Conservation (phyloP, 2,329 filamentous ascomycete genomes). For the Ilyonectria mors-panacis region DNA sequence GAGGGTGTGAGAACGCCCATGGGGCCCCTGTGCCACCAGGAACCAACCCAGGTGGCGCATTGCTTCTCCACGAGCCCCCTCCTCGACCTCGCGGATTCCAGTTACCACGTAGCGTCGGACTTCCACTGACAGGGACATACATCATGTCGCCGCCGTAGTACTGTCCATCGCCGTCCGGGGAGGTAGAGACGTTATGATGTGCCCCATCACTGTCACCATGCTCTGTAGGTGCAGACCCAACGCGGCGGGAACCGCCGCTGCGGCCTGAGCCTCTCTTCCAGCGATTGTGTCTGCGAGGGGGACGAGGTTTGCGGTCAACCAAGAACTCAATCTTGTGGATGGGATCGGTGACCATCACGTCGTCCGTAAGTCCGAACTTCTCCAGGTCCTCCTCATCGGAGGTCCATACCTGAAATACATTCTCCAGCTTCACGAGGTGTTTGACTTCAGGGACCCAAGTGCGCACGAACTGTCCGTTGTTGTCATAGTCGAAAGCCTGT, state of each 20-base stretch:
- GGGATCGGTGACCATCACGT: constrained; percentile 78
- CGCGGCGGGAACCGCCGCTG: constrained; percentile 33
- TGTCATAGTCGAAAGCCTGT: constrained; percentile 84
- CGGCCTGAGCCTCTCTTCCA: constrained; percentile 45
- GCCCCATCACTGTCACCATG: constrained; percentile 8
- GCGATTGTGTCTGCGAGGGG: constrained; percentile 41
- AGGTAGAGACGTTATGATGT: constrained; percentile 15
- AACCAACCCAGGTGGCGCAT: constrained; percentile 21
- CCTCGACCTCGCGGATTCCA: constrained; percentile 27
- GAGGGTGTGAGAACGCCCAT: not conserved
- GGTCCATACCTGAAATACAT: constrained; percentile 81
- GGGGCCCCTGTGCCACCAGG: constrained; percentile 17
- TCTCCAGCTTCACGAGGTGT: constrained; percentile 64
- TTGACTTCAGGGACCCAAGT: constrained; percentile 80
- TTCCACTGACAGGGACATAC: constrained; percentile 20
- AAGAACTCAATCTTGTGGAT: constrained; percentile 76
- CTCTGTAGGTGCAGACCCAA: constrained; percentile 15
- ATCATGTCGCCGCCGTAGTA: constrained; percentile 2
- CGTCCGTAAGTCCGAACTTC: constrained; percentile 67
- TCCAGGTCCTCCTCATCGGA: constrained; percentile 71
- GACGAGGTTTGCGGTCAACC: constrained; percentile 64
- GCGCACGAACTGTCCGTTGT: constrained; percentile 77
- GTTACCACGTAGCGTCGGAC: constrained; percentile 5
- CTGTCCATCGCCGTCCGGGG: constrained; percentile 32
- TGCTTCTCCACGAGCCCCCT: constrained; percentile 34